phyloP scores from a whole-genome alignment of 805 yeast species.

The Candida tammaniensis region DNA sequence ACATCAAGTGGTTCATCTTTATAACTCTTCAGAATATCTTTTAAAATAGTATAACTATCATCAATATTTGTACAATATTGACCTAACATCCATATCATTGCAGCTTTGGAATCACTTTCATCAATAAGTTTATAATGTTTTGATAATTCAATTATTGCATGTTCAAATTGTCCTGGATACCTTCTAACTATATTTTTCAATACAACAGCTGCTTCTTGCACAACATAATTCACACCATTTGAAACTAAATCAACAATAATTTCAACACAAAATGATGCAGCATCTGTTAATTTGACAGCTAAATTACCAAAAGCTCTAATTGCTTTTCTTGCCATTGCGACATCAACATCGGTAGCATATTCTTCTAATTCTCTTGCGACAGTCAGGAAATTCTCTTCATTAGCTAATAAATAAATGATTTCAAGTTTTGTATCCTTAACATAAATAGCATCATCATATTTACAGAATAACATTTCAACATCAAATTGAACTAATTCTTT shows the following conservation, averaged over 20 bases:
- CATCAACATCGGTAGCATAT: conserved; percentile 84
- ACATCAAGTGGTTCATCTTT: conserved; percentile 69
- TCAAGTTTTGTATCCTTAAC: conserved; percentile 89
- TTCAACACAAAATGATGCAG: conserved; percentile 63
- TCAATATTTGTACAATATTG: conserved; percentile 55
- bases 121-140: conserved; percentile 45
- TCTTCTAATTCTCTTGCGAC: conserved; percentile 77
- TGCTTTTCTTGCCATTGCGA: conserved; percentile 83
- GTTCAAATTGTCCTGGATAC: conserved; percentile 58
- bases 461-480: conserved; percentile 78
- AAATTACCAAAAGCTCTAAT: conserved; percentile 86
- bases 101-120: conserved; percentile 75
- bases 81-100: conserved; percentile 84
- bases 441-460: conserved; percentile 81
- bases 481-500: conserved; percentile 60
- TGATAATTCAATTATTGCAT: conserved; percentile 26
- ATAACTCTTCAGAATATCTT: conserved; percentile 44
- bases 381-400: conserved; percentile 52
- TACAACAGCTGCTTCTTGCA: conserved; percentile 78
- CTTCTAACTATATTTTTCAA: conserved; percentile 73
- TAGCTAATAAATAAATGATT: conserved; percentile 76
- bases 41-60: conserved; percentile 37
- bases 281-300: conserved; percentile 68
- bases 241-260: conserved; percentile 57
- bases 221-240: conserved; percentile 67